Evolutionary conservation across 805 yeast genomes (phyloP), one percentile per base, ranked within the genome.

Genomic region (Zygosaccharomyces siamensis): DNA sequence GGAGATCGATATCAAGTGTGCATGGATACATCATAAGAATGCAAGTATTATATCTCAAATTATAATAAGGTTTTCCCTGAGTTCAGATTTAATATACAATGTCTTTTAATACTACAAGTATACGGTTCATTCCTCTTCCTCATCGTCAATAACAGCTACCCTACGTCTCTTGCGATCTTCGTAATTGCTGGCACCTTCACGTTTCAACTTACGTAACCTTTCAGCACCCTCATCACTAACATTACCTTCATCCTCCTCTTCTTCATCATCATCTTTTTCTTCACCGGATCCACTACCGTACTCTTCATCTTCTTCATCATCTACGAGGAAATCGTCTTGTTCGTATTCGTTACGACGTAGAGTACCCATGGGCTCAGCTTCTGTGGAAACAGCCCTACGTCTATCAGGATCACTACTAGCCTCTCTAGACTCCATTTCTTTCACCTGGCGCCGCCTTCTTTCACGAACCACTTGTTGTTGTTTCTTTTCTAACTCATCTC

Each of bases 401-500:
- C 52, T 55, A 16, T 28, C 36, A 5, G 44, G 33, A 24, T 41
- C 44, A 32, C 57, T 61, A 43, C 61, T 54, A 43, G 83, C 72
- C 47, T 79, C 84, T 45, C 74, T 54, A 53, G 79, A 72, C 61
- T 83, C 90, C 49, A 76, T 82, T 55, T 72, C 67, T 47, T 73
- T 78, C 59, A 79, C 67, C 57, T 76, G 77, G 50, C 78, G 76
- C 67, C 81, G 84, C 59, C 85, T 73, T 68, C 84, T 83, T 53
- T 82, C 83, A 64, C 79, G 82, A 58, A 83, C 72, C 50, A 80
- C 77, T 59, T 80, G 81, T 18, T 78, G 77, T 57, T 79, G 88
- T 55, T 76, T 78, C 64, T 79, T 84, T 63, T 85, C 92, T 39
- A 84, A 75, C 58, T 76, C 75, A 63, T 80, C 76, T 53, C 84